Percentiles rank a stretch among this genome's conserved stretches.
Evolutionary conservation across 495 filamentous ascomycete genomes (phyloP).

Genomic region (Sabuloglossum arenarium): DNA sequence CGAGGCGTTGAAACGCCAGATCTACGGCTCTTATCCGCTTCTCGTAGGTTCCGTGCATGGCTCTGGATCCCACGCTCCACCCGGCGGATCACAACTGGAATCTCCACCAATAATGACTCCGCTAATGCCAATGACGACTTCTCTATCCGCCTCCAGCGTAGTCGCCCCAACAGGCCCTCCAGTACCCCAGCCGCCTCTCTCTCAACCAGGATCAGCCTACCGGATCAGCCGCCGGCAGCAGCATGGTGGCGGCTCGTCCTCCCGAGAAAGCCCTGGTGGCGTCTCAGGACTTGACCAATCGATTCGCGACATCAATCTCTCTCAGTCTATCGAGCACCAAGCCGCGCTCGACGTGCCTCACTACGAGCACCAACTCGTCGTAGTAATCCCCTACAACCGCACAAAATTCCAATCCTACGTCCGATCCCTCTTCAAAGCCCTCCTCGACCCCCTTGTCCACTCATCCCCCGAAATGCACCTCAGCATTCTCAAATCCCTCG

Average conservation of each 20-base stretch:
- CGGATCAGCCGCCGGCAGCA: background rate
- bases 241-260: too few relatives aligned
- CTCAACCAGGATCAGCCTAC: background rate
- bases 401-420: background rate
- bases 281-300: background rate
- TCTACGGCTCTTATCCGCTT: background rate
- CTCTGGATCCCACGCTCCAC: background rate
- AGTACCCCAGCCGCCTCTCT: background rate
- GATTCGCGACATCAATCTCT: background rate
- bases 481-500: constrained; percentile 12
- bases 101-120: background rate
- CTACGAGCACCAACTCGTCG: background rate
- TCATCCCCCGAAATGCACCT: constrained; percentile 10
- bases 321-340: background rate
- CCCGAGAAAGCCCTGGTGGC: background rate
- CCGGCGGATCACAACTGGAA: background rate
- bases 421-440: background rate
- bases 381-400: background rate
- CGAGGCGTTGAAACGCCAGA: constrained; percentile 9
- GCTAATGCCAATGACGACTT: background rate
- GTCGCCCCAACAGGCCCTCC: background rate
- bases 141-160: background rate
- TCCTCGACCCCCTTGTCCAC: background rate
- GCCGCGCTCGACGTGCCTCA: background rate
- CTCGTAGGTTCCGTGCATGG: background rate